phyloP scores from a whole-genome alignment of 2,329 filamentous ascomycete species.

The Colletotrichum abscissum region DNA sequence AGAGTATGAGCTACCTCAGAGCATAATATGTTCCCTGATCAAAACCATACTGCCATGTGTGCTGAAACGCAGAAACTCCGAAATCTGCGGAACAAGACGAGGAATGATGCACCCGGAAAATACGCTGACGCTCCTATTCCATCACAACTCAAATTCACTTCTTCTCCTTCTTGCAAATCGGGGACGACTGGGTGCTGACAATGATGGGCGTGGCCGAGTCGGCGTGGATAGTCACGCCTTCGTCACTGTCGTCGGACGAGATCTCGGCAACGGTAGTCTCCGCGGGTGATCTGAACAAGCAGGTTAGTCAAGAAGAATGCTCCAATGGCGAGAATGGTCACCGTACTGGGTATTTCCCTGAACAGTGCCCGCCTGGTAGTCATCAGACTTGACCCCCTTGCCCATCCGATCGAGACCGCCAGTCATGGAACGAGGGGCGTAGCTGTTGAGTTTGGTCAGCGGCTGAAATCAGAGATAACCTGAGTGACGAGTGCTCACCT shows the following conservation, averaged over 20 bases:
- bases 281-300: constrained; percentile 35
- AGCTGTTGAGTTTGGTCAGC: constrained; percentile 13
- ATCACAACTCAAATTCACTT: constrained; percentile 23
- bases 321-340: constrained; percentile 30
- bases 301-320: constrained; percentile 45
- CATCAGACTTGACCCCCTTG: constrained; percentile 34
- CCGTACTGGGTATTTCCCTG: constrained; percentile 36
- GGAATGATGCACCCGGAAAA: constrained; percentile 34
- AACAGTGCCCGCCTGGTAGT: constrained; percentile 35
- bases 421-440: constrained; percentile 32
- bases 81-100: constrained; percentile 20
- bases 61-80: constrained; percentile 29
- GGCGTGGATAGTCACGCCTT: constrained; percentile 65
- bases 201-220: constrained; percentile 56
- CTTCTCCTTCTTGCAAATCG: constrained; percentile 55
- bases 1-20: constrained; percentile 48
- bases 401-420: constrained; percentile 34
- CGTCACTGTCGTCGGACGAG: constrained; percentile 61
- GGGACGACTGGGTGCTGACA: constrained; percentile 61
- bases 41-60: constrained; percentile 37
- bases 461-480: neutral
- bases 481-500: constrained; percentile 16
- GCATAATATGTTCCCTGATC: constrained; percentile 50
- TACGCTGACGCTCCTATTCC: constrained; percentile 24
- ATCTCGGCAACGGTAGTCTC: constrained; percentile 38